Conservation (phyloP, 352 stramenopile genomes). For the Pythium plurisporium region DNA sequence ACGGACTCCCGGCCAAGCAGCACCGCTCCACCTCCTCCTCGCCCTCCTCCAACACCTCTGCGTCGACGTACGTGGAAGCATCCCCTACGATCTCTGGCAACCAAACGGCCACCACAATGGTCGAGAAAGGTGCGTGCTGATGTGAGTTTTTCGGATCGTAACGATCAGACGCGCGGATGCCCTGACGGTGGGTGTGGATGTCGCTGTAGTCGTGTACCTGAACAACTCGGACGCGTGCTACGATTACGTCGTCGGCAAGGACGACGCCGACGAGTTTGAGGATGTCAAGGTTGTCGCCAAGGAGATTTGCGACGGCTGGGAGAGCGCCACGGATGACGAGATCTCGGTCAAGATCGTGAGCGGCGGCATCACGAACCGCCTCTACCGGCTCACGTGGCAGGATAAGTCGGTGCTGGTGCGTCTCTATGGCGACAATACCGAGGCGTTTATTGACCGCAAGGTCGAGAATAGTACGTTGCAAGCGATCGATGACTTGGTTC, state of each 20-base stretch:
- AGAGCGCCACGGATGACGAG: slow-evolving; percentile 43
- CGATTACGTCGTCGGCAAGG: slow-evolving; percentile 62
- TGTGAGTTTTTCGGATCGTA: too few species aligned
- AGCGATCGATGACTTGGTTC: background rate
- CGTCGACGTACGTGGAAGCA: background rate
- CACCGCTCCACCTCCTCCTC: slow-evolving; percentile 2
- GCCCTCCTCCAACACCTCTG: background rate
- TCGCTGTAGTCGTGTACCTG: slow-evolving; percentile 56
- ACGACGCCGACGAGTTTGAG: slow-evolving; percentile 66
- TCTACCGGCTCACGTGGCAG: slow-evolving; percentile 81
- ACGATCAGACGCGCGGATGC: too few species aligned
- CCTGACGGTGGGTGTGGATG: background rate
- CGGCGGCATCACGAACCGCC: slow-evolving; percentile 92
- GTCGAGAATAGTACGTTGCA: slow-evolving; percentile 83
- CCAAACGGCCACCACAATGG: background rate
- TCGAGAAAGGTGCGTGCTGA: slow-evolving; percentile 15
- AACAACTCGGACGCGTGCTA: slow-evolving; percentile 76
- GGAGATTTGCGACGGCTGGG: slow-evolving; percentile 63
- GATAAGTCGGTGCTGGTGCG: slow-evolving; percentile 83
- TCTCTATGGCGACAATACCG: slow-evolving; percentile 91
- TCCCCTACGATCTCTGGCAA: too few species aligned
- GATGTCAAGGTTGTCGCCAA: slow-evolving; percentile 74
- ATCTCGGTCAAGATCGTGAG: slow-evolving; percentile 84
- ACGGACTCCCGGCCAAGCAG: slow-evolving; percentile 10
- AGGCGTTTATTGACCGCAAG: slow-evolving; percentile 90